Evolutionary conservation across 257 asterid species (phyloP).

Genomic region (Rhazya stricta): DNA sequence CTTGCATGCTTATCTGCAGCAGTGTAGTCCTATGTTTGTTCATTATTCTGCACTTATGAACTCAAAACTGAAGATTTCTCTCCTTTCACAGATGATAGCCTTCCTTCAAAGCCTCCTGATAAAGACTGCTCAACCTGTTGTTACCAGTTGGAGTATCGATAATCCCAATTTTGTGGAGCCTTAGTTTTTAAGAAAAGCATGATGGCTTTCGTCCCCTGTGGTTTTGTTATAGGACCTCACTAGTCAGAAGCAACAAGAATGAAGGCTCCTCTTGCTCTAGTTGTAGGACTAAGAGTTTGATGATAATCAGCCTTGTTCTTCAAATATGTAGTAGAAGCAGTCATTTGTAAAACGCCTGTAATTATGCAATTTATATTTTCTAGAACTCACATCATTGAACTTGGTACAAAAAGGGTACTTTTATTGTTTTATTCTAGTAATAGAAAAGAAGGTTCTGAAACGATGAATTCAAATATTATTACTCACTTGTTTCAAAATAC

Average conservation of each 20-base stretch:
- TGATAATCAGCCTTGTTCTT: neutral
- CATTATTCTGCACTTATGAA: neutral
- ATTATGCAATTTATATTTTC: neutral
- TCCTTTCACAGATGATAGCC: constrained; percentile 64
- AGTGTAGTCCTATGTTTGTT: neutral
- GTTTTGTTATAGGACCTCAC: neutral
- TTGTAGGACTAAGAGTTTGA: neutral
- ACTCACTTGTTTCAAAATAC: too few species aligned
- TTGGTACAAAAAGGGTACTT: neutral
- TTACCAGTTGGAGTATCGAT: constrained; percentile 22
- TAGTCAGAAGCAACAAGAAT: neutral
- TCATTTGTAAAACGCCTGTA: neutral
- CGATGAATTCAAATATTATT: too few species aligned
- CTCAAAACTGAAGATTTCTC: neutral
- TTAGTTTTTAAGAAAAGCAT: constrained; percentile 23
- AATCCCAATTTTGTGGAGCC: constrained; percentile 29
- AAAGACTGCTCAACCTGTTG: constrained; percentile 31
- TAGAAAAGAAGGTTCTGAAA: too few species aligned
- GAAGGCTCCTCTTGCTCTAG: constrained; percentile 1
- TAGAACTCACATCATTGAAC: neutral
- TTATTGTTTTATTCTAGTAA: neutral
- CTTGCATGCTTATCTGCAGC: neutral
- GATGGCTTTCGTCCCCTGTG: neutral
- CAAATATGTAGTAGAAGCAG: neutral
- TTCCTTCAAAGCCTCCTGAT: constrained; percentile 59